Evolutionary conservation across 352 stramenopile genomes (phyloP).

Genomic region (Phytophthora macrochlamydospora): DNA sequence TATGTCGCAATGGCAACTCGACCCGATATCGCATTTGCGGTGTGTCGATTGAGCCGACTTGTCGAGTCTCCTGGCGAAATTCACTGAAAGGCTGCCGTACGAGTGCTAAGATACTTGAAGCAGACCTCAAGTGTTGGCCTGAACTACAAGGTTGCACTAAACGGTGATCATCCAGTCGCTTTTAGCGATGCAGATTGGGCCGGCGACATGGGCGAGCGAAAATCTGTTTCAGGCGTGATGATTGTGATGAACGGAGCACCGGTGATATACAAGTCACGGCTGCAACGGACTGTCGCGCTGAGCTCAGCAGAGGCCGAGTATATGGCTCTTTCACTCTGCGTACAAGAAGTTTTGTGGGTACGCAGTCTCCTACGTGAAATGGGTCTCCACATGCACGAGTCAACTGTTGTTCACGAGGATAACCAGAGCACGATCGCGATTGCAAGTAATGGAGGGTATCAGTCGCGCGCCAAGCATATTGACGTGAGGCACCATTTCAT

Average conservation of each 20-base stretch:
- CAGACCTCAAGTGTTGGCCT: slow-evolving; percentile 13
- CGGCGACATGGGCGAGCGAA: slow-evolving; percentile 7
- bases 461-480: not conserved
- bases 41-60: slow-evolving; percentile 24
- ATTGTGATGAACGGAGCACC: slow-evolving; percentile 16
- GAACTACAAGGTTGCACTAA: not conserved
- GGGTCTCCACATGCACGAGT: not conserved
- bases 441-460: not conserved
- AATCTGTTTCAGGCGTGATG: slow-evolving; percentile 20
- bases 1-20: slow-evolving; percentile 26
- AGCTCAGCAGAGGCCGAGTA: not conserved
- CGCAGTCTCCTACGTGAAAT: not conserved
- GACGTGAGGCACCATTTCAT: not conserved
- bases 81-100: slow-evolving; percentile 32
- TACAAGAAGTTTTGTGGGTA: not conserved
- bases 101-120: slow-evolving; percentile 33
- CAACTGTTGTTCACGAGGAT: not conserved
- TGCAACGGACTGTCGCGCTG: slow-evolving; percentile 4
- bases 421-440: not conserved
- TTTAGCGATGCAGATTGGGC: slow-evolving; percentile 27
- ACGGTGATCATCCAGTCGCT: slow-evolving; percentile 1
- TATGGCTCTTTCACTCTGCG: not conserved
- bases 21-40: slow-evolving; percentile 30
- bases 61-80: slow-evolving; percentile 16
- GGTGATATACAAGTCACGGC: slow-evolving; percentile 31